phyloP scores from a whole-genome alignment of 352 stramenopile species.

The Globisporangium middletonii region DNA sequence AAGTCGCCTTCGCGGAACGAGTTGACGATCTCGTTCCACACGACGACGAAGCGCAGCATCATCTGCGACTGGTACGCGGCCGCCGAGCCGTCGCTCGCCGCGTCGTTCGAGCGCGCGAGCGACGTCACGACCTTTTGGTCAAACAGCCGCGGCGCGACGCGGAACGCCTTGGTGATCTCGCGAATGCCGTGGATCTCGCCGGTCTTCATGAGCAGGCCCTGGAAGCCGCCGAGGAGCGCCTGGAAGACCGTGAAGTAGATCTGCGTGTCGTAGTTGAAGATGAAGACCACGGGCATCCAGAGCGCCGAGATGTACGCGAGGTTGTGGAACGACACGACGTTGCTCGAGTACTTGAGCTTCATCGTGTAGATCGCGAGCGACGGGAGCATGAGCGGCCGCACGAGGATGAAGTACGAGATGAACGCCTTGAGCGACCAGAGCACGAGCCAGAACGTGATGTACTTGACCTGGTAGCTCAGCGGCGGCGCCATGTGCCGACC shows the following conservation, averaged over 20 bases:
- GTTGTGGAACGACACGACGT: slow-evolving; percentile 68
- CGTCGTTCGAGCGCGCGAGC: slow-evolving; percentile 51
- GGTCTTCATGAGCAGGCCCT: slow-evolving; percentile 65
- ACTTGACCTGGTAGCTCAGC: slow-evolving; percentile 51
- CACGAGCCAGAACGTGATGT: slow-evolving; percentile 61
- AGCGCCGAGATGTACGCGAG: slow-evolving; percentile 51
- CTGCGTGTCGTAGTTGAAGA: slow-evolving; percentile 79
- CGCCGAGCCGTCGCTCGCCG: slow-evolving; percentile 32
- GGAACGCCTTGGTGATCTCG: slow-evolving; percentile 66
- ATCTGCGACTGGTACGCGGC: slow-evolving; percentile 58
- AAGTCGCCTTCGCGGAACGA: slow-evolving; percentile 70
- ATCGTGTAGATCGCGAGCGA: slow-evolving; percentile 71
- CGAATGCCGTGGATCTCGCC: slow-evolving; percentile 61
- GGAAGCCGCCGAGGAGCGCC: slow-evolving; percentile 37
- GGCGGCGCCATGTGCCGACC: slow-evolving; percentile 63
- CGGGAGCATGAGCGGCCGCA: slow-evolving; percentile 56
- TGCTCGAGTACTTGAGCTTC: slow-evolving; percentile 46
- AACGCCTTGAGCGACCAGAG: slow-evolving; percentile 56
- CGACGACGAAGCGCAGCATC: slow-evolving; percentile 75
- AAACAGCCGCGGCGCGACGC: slow-evolving; percentile 56
- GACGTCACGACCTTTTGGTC: slow-evolving; percentile 69
- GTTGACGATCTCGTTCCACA: slow-evolving; percentile 80
- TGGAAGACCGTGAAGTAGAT: slow-evolving; percentile 79
- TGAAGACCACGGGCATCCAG: slow-evolving; percentile 63
- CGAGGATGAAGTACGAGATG: slow-evolving; percentile 65